Conservation (phyloP, 495 filamentous ascomycete species). For the Daldinia loculata region DNA sequence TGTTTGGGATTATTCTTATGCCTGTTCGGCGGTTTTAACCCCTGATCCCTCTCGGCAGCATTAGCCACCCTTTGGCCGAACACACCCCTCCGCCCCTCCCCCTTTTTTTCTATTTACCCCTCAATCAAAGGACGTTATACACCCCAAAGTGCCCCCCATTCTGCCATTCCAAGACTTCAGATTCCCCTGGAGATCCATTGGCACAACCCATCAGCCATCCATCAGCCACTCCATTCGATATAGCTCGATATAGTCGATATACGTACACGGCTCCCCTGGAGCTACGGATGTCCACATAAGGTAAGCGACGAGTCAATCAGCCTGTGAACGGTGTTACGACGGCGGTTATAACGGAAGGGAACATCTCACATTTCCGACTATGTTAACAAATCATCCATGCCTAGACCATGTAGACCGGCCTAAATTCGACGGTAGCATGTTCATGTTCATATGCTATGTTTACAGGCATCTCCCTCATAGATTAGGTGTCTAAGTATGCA, state of each 20-base stretch:
- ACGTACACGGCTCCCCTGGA: slow-evolving; percentile 15
- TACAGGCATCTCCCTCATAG: background rate
- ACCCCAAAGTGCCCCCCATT: background rate
- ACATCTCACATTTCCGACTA: slow-evolving; percentile 36
- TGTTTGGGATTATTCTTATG: slow-evolving; percentile 25
- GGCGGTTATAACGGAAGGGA: slow-evolving; percentile 41
- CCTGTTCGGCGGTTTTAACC: slow-evolving; percentile 34
- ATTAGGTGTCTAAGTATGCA: slow-evolving; percentile 6
- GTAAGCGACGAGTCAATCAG: slow-evolving; percentile 39
- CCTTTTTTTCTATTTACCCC: slow-evolving; percentile 10
- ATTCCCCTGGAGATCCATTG: slow-evolving; percentile 40
- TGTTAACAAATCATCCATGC: background rate
- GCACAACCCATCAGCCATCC: slow-evolving; percentile 3
- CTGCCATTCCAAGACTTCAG: background rate
- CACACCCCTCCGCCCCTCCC: background rate
- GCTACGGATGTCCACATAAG: slow-evolving; percentile 28
- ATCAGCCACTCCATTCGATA: slow-evolving; percentile 13
- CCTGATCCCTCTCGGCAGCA: slow-evolving; percentile 19
- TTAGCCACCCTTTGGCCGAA: slow-evolving; percentile 31
- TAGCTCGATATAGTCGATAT: slow-evolving; percentile 8
- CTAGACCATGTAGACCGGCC: background rate
- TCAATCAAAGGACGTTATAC: slow-evolving; percentile 1
- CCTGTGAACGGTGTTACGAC: slow-evolving; percentile 37
- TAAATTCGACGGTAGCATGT: slow-evolving; percentile 11
- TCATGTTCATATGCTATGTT: background rate